A percentile compares a stretch with the other conserved stretches of the same genome.
Conservation (phyloP, 139 green algal species). For the Spirogloea muscicola region DNA sequence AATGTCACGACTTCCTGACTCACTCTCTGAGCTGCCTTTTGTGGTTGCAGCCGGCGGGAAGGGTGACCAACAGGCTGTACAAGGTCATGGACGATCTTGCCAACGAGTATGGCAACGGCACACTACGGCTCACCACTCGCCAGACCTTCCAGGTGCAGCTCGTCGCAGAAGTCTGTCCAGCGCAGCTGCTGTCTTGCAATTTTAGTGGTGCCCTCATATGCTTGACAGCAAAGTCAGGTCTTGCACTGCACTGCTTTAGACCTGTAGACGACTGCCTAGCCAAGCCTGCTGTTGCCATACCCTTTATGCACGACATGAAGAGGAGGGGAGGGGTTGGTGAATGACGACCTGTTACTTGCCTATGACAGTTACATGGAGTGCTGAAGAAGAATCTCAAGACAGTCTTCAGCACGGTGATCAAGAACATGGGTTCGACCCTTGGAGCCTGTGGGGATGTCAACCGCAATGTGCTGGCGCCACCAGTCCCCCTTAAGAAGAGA, state of each 20-base stretch:
- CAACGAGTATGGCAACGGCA: conserved; percentile 96
- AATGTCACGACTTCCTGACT: neutral
- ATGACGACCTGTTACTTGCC: conserved; percentile 50
- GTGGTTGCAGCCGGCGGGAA: conserved; percentile 69
- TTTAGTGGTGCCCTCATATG: neutral
- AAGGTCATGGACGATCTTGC: conserved; percentile 97
- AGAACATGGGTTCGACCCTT: conserved; percentile 97
- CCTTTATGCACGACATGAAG: neutral
- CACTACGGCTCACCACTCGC: conserved; percentile 94
- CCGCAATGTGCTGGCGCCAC: conserved; percentile 86
- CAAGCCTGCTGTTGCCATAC: neutral
- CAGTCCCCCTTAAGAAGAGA: conserved; percentile 70
- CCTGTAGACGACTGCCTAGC: neutral
- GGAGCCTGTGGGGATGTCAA: conserved; percentile 96
- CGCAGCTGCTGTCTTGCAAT: neutral
- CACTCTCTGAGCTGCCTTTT: neutral
- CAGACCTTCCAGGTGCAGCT: conserved; percentile 67
- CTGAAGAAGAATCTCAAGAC: conserved; percentile 98
- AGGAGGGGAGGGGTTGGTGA: neutral
- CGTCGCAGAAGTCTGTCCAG: neutral
- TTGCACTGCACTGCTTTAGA: neutral
- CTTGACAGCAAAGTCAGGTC: too few relatives aligned
- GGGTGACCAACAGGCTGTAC: conserved; percentile 93
- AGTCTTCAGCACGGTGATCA: conserved; percentile 92
- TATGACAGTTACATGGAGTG: conserved; percentile 91